Conservation (phyloP, 768 basidiomycete genomes). For the Hygrophorus russula region DNA sequence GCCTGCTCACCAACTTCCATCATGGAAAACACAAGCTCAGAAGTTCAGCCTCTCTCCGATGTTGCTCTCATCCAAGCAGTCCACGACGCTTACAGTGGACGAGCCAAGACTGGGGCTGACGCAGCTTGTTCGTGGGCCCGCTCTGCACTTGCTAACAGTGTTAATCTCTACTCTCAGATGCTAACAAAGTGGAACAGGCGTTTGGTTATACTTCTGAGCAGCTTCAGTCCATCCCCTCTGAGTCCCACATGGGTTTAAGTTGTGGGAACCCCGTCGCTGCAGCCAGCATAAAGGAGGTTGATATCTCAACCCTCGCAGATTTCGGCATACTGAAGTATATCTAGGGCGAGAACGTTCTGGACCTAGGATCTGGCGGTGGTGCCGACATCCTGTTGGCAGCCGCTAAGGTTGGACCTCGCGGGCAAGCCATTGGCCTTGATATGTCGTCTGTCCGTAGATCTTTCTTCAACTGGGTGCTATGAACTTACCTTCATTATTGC, state of each 20-base stretch:
- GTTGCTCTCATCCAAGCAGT: constrained; percentile 15
- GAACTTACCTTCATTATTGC: not conserved
- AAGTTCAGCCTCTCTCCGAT: not conserved
- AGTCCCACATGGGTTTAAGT: constrained; percentile 37
- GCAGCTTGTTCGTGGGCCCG: constrained; percentile 11
- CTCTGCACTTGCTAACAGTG: not conserved
- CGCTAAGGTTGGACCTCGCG: constrained; percentile 32
- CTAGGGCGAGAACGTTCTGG: constrained; percentile 45
- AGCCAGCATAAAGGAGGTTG: constrained; percentile 35
- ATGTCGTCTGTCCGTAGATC: constrained; percentile 28
- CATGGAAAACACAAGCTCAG: no score
- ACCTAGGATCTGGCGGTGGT: constrained; percentile 48
- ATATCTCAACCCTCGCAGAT: not conserved
- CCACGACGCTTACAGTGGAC: constrained; percentile 22
- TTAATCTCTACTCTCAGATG: constrained; percentile 11
- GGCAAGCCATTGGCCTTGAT: constrained; percentile 45
- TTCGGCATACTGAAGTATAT: not conserved
- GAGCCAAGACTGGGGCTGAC: constrained; percentile 16
- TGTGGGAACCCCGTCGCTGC: constrained; percentile 43
- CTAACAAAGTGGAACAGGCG: constrained; percentile 24
- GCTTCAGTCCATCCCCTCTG: constrained; percentile 28
- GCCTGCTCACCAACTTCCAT: no score
- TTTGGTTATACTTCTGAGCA: constrained; percentile 39
- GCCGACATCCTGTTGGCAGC: constrained; percentile 47
- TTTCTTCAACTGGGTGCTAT: not conserved